A percentile compares a stretch with the other conserved stretches of the same genome.
Conservation (phyloP, 1,284 basidiomycete genomes). For the Leccinum pachyderme region DNA sequence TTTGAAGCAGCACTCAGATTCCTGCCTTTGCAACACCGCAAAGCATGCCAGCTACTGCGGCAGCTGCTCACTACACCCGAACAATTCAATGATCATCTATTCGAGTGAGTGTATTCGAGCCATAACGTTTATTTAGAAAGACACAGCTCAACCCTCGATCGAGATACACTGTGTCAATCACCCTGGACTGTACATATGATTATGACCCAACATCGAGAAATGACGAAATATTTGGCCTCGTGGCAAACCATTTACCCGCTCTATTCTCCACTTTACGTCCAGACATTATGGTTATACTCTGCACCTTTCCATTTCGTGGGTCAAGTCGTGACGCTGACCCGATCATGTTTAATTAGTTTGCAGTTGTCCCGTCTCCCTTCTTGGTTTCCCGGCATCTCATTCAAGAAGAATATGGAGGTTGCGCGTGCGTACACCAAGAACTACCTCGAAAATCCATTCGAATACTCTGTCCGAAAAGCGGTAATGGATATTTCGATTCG, state of each 20-base stretch:
- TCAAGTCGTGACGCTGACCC: not conserved
- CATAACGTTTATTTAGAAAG: not conserved
- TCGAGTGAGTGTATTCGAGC: constrained; percentile 4
- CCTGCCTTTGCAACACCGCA: constrained; percentile 9
- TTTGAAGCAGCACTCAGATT: constrained; percentile 3
- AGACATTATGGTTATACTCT: not conserved
- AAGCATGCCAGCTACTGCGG: constrained; percentile 14
- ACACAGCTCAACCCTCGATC: not conserved
- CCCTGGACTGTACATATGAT: constrained; percentile 13
- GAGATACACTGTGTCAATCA: constrained; percentile 13
- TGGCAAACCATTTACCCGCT: not conserved
- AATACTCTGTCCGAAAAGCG: constrained; percentile 11
- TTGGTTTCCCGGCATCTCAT: constrained; percentile 23
- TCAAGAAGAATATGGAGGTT: constrained; percentile 14
- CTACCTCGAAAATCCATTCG: not conserved
- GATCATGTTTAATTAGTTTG: not conserved
- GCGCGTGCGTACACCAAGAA: not conserved
- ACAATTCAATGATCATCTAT: constrained; percentile 7
- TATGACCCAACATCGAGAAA: constrained; percentile 14
- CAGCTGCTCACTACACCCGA: constrained; percentile 8
- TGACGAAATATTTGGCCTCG: constrained; percentile 9
- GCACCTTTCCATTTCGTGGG: constrained; percentile 6
- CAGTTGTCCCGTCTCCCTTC: constrained; percentile 15
- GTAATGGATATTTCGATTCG: constrained; percentile 1
- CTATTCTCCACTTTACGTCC: not conserved